Evolutionary conservation across 371 early-diverging fungal species (phyloP).

Genomic region (Amoeboaphelidium protococcarum): DNA sequence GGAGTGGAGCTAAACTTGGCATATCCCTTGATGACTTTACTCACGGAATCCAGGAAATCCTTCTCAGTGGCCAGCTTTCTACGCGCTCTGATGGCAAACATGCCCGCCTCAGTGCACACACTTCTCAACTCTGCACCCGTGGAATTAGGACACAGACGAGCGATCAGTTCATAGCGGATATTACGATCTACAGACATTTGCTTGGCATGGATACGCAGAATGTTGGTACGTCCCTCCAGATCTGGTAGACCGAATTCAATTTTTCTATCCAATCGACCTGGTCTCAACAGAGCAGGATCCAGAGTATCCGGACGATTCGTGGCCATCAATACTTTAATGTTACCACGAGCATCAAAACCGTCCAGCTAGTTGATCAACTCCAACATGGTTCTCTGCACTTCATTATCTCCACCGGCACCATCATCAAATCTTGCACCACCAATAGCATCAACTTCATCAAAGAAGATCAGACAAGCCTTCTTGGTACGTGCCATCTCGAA

Average conservation of each 20-base stretch:
- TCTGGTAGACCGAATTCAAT: slow-evolving; percentile 97
- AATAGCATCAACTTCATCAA: slow-evolving; percentile 99
- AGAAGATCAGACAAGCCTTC: slow-evolving; percentile 99
- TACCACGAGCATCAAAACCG: slow-evolving; percentile 98
- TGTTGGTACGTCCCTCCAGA: slow-evolving; percentile 88
- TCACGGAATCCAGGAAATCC: slow-evolving; percentile 96
- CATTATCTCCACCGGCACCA: slow-evolving; percentile 95
- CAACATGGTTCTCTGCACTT: slow-evolving; percentile 99
- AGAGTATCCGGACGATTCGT: slow-evolving; percentile 98
- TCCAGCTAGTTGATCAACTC: slow-evolving; percentile 99
- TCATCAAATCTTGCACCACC: slow-evolving; percentile 97
- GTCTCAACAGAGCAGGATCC: slow-evolving; percentile 96
- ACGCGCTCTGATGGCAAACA: slow-evolving; percentile 98
- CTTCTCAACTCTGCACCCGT: slow-evolving; percentile 91
- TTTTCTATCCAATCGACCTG: slow-evolving; percentile 98
- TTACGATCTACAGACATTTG: slow-evolving; percentile 90
- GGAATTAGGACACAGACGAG: slow-evolving; percentile 96
- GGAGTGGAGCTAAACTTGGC: slow-evolving; percentile 91
- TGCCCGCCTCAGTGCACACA: slow-evolving; percentile 99
- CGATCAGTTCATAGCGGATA: slow-evolving; percentile 94
- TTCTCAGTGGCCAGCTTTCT: slow-evolving; percentile 98
- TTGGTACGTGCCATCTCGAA: slow-evolving; percentile 98
- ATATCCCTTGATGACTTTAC: slow-evolving; percentile 98
- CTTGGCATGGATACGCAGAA: slow-evolving; percentile 96
- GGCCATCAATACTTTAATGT: slow-evolving; percentile 98